Conservation (phyloP, 73 alveolate genomes). For the Durusdinium trenchii region DNA sequence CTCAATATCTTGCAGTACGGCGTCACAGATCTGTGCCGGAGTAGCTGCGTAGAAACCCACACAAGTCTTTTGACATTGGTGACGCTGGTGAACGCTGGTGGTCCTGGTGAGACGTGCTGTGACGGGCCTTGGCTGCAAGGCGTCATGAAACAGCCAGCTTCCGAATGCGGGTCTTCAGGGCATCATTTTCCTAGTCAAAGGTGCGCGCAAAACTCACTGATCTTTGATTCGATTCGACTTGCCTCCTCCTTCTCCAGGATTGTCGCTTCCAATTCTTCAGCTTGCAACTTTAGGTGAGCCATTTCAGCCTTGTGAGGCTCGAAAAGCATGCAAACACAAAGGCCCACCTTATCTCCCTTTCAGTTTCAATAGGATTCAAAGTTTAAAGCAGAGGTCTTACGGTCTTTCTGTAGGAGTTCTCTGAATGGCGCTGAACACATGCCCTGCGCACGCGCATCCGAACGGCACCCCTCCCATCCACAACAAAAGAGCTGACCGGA, state of each 20-base stretch:
- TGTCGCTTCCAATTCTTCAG: conserved; percentile 48
- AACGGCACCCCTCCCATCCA: too few species aligned
- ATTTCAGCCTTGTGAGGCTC: conserved; percentile 68
- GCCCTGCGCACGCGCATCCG: too few species aligned
- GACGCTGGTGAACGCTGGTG: too few species aligned
- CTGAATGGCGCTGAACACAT: not conserved
- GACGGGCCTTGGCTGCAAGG: too few species aligned
- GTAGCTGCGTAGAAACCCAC: too few species aligned
- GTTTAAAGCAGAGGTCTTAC: not conserved
- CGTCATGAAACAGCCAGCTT: conserved; percentile 72
- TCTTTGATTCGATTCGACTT: not conserved
- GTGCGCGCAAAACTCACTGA: not conserved
- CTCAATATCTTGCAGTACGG: too few species aligned
- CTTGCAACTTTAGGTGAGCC: conserved; percentile 64
- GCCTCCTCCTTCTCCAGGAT: conserved; percentile 79
- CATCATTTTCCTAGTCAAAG: conserved; percentile 59
- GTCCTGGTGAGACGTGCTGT: too few species aligned
- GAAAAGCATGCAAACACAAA: too few species aligned
- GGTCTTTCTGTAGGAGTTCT: not conserved
- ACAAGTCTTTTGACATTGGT: too few species aligned
- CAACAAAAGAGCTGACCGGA: not conserved
- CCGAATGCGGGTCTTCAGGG: conserved; percentile 87
- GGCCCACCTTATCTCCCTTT: too few species aligned
- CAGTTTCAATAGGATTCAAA: too few species aligned
- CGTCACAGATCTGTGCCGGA: too few species aligned